These are phyloP conservation scores for Acacia pycnantha DNA, from an alignment of 331 rosid genomes.

Conservation along the genomic window DNA sequence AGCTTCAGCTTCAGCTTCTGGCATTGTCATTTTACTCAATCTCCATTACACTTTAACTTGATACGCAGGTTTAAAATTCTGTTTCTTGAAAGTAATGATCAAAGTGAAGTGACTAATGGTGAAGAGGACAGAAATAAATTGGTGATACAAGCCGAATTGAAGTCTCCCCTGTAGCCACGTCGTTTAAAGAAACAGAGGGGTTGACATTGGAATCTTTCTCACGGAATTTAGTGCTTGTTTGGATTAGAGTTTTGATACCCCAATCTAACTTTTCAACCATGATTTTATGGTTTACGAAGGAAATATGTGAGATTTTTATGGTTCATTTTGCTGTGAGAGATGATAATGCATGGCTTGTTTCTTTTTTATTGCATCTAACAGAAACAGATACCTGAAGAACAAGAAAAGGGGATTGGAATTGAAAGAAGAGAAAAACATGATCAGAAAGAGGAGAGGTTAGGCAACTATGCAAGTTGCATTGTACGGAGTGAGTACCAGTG, in stretches of 20 bases:
- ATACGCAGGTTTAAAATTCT: too few relatives aligned
- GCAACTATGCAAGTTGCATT: conserved; percentile 43
- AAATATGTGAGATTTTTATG: not conserved
- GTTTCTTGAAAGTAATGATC: not conserved
- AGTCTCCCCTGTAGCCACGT: conserved; percentile 19
- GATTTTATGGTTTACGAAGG: too few relatives aligned
- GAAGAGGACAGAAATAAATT: not conserved
- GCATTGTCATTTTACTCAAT: not conserved
- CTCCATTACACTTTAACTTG: not conserved
- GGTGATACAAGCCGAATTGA: conserved; percentile 19
- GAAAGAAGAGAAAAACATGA: not conserved
- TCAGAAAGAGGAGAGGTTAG: not conserved
- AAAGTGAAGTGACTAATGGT: not conserved
- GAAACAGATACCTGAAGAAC: not conserved
- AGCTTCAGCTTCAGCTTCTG: not conserved
- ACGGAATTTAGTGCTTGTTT: conserved; percentile 9
- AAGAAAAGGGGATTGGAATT: not conserved
- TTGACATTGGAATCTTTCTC: conserved; percentile 39
- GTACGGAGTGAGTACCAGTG: conserved; percentile 43
- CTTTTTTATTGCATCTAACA: not conserved
- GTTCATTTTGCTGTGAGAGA: not conserved
- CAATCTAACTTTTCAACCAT: too few relatives aligned
- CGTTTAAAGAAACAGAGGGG: conserved; percentile 43
- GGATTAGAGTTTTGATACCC: too few relatives aligned
- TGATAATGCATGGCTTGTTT: conserved; percentile 23